phyloP scores from a whole-genome alignment of 1,139 yeast species.

The Candida sp. region DNA sequence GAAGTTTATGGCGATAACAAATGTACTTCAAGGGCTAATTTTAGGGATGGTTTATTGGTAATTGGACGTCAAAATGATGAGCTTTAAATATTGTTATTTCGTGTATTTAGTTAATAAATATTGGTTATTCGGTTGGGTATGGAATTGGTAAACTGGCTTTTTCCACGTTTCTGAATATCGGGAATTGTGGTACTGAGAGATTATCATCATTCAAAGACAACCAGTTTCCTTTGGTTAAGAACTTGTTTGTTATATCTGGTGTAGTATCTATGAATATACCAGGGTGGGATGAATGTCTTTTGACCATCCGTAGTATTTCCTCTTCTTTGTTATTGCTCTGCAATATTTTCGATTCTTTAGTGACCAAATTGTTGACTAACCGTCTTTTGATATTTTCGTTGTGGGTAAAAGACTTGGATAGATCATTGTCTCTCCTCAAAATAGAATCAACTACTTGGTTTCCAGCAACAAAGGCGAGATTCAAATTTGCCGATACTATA shows the following conservation, averaged over 20 bases:
- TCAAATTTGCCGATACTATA: conserved; percentile 22
- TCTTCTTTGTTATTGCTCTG: conserved; percentile 14
- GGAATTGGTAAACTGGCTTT: conserved; percentile 42
- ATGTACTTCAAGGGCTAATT: conserved; percentile 54
- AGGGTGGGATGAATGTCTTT: conserved; percentile 58
- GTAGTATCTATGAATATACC: conserved; percentile 48
- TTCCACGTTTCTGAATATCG: conserved; percentile 61
- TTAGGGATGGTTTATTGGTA: conserved; percentile 54
- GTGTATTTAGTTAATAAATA: conserved; percentile 4
- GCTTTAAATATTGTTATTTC: conserved; percentile 17
- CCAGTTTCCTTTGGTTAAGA: conserved; percentile 25
- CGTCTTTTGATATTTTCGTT: conserved; percentile 22
- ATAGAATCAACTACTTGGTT: conserved; percentile 17
- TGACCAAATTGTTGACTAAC: conserved; percentile 18
- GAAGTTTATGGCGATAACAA: conserved; percentile 80
- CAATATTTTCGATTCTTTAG: conserved; percentile 6
- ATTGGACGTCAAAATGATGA: conserved; percentile 78
- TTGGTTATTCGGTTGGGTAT: conserved; percentile 20
- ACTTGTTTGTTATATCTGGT: conserved; percentile 54
- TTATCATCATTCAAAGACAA: conserved; percentile 19
- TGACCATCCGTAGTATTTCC: conserved; percentile 26
- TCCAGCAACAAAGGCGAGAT: conserved; percentile 9
- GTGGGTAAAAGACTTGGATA: conserved; percentile 24
- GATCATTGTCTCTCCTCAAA: conserved; percentile 19
- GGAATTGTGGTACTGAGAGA: conserved; percentile 38